These are phyloP conservation scores for Gymnopilus dilepis DNA, from an alignment of 768 basidiomycete species.

Conservation along the genomic window DNA sequence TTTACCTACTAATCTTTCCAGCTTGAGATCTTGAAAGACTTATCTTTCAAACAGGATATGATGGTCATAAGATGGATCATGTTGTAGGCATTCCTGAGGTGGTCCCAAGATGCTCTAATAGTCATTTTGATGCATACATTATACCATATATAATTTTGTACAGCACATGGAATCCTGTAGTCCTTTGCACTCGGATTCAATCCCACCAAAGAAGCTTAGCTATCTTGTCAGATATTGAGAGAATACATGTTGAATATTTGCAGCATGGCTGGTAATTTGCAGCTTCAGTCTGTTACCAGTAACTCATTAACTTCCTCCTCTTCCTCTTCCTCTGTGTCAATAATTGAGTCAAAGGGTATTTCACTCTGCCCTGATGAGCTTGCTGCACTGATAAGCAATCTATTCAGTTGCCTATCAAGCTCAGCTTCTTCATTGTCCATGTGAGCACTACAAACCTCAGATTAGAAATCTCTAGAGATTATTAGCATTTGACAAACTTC, in stretches of 20 bases:
- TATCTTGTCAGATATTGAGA: too few species aligned
- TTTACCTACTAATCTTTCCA: conserved; percentile 20
- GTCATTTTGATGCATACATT: too few species aligned
- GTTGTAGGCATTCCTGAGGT: too few species aligned
- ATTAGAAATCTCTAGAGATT: too few species aligned
- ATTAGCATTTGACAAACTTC: too few species aligned
- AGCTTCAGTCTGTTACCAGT: conserved; percentile 37
- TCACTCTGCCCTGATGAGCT: conserved; percentile 25
- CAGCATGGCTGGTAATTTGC: too few species aligned
- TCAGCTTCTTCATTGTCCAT: conserved; percentile 42
- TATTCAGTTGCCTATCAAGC: conserved; percentile 44
- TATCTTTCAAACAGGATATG: not conserved
- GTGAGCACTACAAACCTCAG: conserved; percentile 8
- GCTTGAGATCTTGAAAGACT: not conserved
- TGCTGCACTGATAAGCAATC: conserved; percentile 38
- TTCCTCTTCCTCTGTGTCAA: conserved; percentile 57
- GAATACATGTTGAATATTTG: too few species aligned
- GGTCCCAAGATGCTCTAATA: too few species aligned
- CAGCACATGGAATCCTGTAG: too few species aligned
- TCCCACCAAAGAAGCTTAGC: too few species aligned
- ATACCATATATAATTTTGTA: too few species aligned
- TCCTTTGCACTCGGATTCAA: too few species aligned
- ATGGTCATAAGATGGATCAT: not conserved
- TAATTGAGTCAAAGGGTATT: conserved; percentile 51
- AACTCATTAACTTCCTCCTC: conserved; percentile 60